These are phyloP conservation scores for Helotiales sp. DNA, from an alignment of 2,329 filamentous ascomycete genomes.

Conservation along the genomic window DNA sequence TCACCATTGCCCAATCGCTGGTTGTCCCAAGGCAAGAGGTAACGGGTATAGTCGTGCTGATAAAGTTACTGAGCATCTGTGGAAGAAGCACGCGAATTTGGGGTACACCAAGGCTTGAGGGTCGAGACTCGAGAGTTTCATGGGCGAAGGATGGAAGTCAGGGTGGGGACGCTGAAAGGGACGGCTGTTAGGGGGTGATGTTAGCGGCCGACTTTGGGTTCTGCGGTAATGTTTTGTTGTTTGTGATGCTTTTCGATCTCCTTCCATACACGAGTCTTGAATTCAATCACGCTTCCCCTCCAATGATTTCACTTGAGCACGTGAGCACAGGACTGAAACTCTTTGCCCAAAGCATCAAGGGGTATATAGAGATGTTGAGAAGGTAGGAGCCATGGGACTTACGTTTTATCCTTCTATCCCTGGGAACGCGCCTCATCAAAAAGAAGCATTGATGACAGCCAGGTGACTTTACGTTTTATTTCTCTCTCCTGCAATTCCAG, in stretches of 20 bases:
- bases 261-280: not conserved
- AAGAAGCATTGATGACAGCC: too few species aligned
- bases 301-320: too few species aligned
- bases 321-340: too few species aligned
- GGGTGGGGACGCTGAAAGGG: not conserved
- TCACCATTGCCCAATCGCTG: slow-evolving; percentile 10
- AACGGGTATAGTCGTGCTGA: slow-evolving; percentile 14
- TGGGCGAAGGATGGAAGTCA: not conserved
- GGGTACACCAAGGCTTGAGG: not conserved
- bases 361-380: too few species aligned
- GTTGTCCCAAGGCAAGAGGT: not conserved
- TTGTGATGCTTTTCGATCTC: not conserved
- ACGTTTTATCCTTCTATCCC: too few species aligned
- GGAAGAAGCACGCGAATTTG: slow-evolving; percentile 10
- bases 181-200: not conserved
- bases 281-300: too few species aligned
- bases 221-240: not conserved
- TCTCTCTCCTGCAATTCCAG: too few species aligned
- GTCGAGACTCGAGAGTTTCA: not conserved
- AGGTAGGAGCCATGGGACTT: too few species aligned
- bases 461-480: too few species aligned
- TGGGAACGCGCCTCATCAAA: too few species aligned
- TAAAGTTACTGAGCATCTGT: slow-evolving; percentile 18
- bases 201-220: not conserved
- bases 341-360: too few species aligned